Percentiles rank a stretch among this genome's conserved stretches.
Conservation (phyloP, 164 flowering plant species). For the Umbilicus rupestris region DNA sequence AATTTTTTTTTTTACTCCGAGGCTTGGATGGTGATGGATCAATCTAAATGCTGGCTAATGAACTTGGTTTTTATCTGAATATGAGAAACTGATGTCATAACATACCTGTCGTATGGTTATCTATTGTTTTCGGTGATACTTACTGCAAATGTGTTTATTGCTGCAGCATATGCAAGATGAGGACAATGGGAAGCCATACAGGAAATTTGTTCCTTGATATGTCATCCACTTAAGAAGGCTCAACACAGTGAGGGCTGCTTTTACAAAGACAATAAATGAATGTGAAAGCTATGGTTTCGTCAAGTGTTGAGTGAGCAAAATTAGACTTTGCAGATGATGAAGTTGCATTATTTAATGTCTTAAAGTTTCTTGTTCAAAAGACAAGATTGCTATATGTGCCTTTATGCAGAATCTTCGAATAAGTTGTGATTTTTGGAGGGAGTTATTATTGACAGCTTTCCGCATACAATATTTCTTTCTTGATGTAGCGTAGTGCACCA, state of each 20-base stretch:
- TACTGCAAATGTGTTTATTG: background rate
- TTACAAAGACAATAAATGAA: background rate
- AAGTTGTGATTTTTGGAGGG: background rate
- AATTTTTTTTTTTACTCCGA: too few relatives aligned
- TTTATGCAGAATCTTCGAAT: background rate
- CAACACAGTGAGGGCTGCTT: background rate
- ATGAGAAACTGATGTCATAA: too few relatives aligned
- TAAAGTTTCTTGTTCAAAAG: background rate
- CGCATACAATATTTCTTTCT: too few relatives aligned
- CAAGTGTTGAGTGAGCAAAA: background rate
- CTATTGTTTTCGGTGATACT: background rate
- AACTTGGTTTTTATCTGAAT: too few relatives aligned
- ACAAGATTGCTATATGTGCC: background rate
- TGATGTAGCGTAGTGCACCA: too few relatives aligned
- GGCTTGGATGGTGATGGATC: too few relatives aligned
- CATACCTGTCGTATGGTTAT: background rate
- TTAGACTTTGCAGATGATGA: background rate
- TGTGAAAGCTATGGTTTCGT: background rate
- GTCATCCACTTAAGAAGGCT: background rate
- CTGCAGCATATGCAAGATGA: slow-evolving; percentile 88
- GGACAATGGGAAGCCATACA: slow-evolving; percentile 66
- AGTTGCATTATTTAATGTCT: background rate
- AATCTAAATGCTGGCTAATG: too few relatives aligned
- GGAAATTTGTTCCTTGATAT: slow-evolving; percentile 36
- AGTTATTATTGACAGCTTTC: too few relatives aligned